phyloP scores from a whole-genome alignment of 176 grass and related monocot species.

The Oryza glumipatula region DNA sequence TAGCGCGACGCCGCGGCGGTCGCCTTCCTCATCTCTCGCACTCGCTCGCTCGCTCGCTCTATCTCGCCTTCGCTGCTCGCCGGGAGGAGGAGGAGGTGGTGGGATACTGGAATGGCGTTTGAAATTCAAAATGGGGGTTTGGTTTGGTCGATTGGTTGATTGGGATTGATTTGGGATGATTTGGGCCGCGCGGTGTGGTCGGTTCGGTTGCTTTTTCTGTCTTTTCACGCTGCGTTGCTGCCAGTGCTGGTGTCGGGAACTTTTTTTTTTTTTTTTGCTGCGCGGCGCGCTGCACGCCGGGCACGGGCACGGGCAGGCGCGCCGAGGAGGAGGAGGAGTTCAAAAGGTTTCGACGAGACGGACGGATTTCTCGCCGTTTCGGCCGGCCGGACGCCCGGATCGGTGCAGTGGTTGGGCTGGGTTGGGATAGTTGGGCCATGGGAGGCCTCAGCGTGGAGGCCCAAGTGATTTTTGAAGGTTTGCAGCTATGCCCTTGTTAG shows the following conservation, averaged over 20 bases:
- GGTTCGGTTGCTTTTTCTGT: background rate
- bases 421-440: too few relatives aligned
- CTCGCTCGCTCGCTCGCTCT: background rate
- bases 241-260: background rate
- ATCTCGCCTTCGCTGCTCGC: background rate
- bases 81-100: background rate
- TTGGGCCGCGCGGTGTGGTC: background rate
- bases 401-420: too few relatives aligned
- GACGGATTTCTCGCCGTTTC: too few relatives aligned
- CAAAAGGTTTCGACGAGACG: too few relatives aligned
- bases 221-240: background rate
- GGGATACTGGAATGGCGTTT: background rate
- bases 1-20: conserved; percentile 67
- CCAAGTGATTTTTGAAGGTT: too few relatives aligned
- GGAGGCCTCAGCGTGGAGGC: too few relatives aligned
- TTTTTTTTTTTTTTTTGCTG: background rate
- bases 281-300: background rate
- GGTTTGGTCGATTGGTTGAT: background rate
- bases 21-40: conserved; percentile 46
- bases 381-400: too few relatives aligned
- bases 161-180: background rate
- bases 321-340: too few relatives aligned
- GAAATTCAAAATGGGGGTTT: conserved; percentile 57
- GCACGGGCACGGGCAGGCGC: background rate
- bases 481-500: too few relatives aligned